Evolutionary conservation across 768 basidiomycete species (phyloP).

Genomic region (Russula sp.): DNA sequence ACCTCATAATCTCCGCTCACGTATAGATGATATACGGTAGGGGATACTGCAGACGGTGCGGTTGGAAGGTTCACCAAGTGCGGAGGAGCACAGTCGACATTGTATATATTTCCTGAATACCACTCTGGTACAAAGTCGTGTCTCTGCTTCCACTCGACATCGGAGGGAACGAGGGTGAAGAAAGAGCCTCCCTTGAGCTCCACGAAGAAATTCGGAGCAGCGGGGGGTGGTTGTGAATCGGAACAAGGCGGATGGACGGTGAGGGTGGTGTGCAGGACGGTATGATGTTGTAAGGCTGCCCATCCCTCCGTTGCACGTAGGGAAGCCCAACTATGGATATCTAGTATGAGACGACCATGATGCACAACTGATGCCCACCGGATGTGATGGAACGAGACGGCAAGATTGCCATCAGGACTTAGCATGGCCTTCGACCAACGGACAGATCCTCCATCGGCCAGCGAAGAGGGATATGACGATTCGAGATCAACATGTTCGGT

Average conservation of each 20-base stretch:
- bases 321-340: slow-evolving; percentile 57
- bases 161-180: slow-evolving; percentile 60
- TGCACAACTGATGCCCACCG: slow-evolving; percentile 41
- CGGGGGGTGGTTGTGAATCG: neutral
- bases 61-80: slow-evolving; percentile 51
- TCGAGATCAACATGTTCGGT: slow-evolving; percentile 49
- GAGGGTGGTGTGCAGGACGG: slow-evolving; percentile 62
- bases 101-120: slow-evolving; percentile 88
- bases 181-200: slow-evolving; percentile 71
- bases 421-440: slow-evolving; percentile 52
- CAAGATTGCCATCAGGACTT: slow-evolving; percentile 46
- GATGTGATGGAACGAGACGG: slow-evolving; percentile 62
- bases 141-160: slow-evolving; percentile 24
- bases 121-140: slow-evolving; percentile 47
- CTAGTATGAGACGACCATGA: neutral
- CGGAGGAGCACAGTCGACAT: slow-evolving; percentile 51
- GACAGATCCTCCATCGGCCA: slow-evolving; percentile 58
- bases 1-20: slow-evolving; percentile 86
- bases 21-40: slow-evolving; percentile 62
- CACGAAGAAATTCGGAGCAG: slow-evolving; percentile 50
- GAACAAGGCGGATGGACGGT: slow-evolving; percentile 50
- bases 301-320: slow-evolving; percentile 80
- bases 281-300: slow-evolving; percentile 81
- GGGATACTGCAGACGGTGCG: slow-evolving; percentile 41
- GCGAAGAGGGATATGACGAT: slow-evolving; percentile 61